Evolutionary conservation across 345 rosid genomes (phyloP), one percentile per base, ranked within the genome.

Genomic region (Alliaria petiolata): DNA sequence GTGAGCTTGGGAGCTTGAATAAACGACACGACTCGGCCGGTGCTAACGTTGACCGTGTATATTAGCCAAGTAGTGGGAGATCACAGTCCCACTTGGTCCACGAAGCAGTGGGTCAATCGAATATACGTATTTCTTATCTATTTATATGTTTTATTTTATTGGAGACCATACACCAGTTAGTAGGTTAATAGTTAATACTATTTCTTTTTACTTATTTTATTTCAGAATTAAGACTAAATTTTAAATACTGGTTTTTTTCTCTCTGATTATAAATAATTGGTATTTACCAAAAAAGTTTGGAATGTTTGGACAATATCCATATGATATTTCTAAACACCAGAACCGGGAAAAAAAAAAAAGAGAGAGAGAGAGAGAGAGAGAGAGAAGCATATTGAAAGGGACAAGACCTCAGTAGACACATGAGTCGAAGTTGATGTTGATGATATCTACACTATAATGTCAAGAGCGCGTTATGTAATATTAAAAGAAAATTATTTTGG

Each of bases 331-430:
- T 30, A 28, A 71, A 61, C 53, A 61, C 22, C 34, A 19, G 31
- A 14, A 35, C 58, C n/a, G n/a, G n/a, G n/a, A 47, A 50, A 35
- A 38, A 6, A 38, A 1, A 11, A 30, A 55, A 34, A 19, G 14
- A 34, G 19, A 52, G 6, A 62, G 19, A 52, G 6, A 62, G 19
- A 52, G 6, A 62, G 19, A 52, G 6, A 62, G 19, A 52, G 6
- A 62, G 19, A 52, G 6, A 62, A 33, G 17, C 17, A 31, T 43
- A 52, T 31, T 62, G 76, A 62, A 52, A 71, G 54, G 42, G 69
- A 71, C 76, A 20, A 71, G 30, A 62, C 69, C 38, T 42, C 10
- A 62, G 46, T 20, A 35, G 19, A 52, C 45, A 62, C 69, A 71
- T 71, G 55, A 30, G 30, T 51, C 10, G 51, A 61, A 43, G 51